Evolutionary conservation across 495 filamentous ascomycete genomes (phyloP).

Genomic region (Lineolata rhizophorae): DNA sequence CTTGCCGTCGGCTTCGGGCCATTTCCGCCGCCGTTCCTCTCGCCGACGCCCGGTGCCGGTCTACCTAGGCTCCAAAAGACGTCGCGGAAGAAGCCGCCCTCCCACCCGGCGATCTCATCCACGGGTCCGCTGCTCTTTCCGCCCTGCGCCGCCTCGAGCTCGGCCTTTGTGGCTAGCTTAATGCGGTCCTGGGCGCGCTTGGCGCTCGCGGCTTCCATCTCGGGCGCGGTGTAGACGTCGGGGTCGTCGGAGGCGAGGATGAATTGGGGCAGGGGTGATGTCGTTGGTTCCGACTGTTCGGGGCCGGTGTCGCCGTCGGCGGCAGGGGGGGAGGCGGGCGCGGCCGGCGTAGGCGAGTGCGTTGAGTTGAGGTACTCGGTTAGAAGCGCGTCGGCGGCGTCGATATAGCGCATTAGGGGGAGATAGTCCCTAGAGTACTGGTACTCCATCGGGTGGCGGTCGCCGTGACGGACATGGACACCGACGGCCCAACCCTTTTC

Average conservation of each 20-base stretch:
- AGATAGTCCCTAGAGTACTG: conserved; percentile 46
- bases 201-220: conserved; percentile 27
- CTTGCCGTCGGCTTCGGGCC: conserved; percentile 1
- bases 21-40: conserved; percentile 11
- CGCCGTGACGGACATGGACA: conserved; percentile 52
- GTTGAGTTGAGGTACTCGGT: conserved; percentile 3
- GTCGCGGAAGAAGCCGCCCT: conserved; percentile 47
- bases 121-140: conserved; percentile 22
- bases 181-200: conserved; percentile 41
- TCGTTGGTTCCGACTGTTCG: not conserved
- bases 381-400: conserved; percentile 21
- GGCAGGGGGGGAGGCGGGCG: not conserved
- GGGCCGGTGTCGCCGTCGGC: not conserved
- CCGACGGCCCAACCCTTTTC: conserved; percentile 30
- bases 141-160: conserved; percentile 16
- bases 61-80: conserved; percentile 46
- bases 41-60: conserved; percentile 7
- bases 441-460: conserved; percentile 41
- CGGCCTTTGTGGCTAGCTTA: conserved; percentile 34
- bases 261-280: not conserved
- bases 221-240: conserved; percentile 33
- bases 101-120: conserved; percentile 49
- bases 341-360: not conserved
- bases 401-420: conserved; percentile 36
- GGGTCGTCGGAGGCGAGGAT: conserved; percentile 54